A percentile compares a stretch with the other conserved stretches of the same genome.
Evolutionary conservation across 2,329 filamentous ascomycete genomes (phyloP).

Genomic region (Trichoderma sp.): DNA sequence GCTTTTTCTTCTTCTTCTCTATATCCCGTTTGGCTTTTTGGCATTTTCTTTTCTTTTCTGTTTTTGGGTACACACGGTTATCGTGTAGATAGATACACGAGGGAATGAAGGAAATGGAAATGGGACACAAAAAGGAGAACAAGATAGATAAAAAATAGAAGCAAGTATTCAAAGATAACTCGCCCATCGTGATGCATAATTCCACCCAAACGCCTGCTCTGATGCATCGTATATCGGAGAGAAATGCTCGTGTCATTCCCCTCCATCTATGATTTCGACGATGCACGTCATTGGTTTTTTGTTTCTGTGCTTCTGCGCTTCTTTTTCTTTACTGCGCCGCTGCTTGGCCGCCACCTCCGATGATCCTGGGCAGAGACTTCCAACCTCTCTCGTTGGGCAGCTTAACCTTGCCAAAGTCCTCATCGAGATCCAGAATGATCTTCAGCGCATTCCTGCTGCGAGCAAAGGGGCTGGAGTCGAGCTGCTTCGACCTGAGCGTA

Average conservation of each 20-base stretch:
- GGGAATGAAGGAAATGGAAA: background rate
- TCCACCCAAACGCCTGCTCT: slow-evolving; percentile 27
- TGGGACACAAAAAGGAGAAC: slow-evolving; percentile 3
- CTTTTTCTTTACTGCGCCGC: background rate
- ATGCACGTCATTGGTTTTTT: slow-evolving; percentile 1
- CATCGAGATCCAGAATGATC: slow-evolving; percentile 90
- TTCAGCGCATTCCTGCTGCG: slow-evolving; percentile 88
- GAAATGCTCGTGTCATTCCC: slow-evolving; percentile 8
- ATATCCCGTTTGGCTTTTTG: background rate
- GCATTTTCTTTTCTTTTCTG: background rate
- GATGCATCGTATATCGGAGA: slow-evolving; percentile 28
- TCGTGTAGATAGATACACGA: slow-evolving; percentile 19
- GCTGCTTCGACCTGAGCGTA: slow-evolving; percentile 35
- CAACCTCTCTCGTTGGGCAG: slow-evolving; percentile 56
- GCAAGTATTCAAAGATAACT: slow-evolving; percentile 23
- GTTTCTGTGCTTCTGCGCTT: background rate
- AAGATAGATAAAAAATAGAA: slow-evolving; percentile 15
- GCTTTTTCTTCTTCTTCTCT: background rate
- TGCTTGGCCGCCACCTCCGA: slow-evolving; percentile 44
- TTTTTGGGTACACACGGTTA: slow-evolving; percentile 1
- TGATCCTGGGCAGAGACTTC: slow-evolving; percentile 54
- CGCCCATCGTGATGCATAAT: slow-evolving; percentile 22
- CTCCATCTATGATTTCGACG: slow-evolving; percentile 4
- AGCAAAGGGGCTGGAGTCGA: slow-evolving; percentile 52
- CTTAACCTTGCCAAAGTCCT: slow-evolving; percentile 81